Evolutionary conservation across 2,329 filamentous ascomycete species (phyloP), one percentile per base, ranked within the genome.

Genomic region (Samsoniella hepiali): DNA sequence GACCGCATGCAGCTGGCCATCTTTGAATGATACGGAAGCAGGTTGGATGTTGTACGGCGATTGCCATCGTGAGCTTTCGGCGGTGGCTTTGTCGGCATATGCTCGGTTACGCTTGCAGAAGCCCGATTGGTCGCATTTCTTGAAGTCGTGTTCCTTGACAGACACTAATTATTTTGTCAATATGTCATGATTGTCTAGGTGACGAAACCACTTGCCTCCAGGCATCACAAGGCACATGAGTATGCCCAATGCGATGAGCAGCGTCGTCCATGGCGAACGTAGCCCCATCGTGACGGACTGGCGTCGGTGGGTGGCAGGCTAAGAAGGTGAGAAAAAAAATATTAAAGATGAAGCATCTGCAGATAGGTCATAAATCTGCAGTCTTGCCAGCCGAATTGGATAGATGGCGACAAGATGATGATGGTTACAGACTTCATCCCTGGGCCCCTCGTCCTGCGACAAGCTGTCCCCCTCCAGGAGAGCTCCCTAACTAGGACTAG

Each of bases 71-170:
- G 85, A 82, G 65, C 86, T 87, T 63, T 86, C 78, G 49, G 85
- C 79, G 53, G 85, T 78, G 66, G 88, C 92, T 67, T 85, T 81
- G 77, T 98, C 93, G 73, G 95, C 95, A 74, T 91, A 93, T 45
- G 86, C 90, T 74, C 95, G 88, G 78, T 98, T 98, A 68, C 95
- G 91, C 75, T 93, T 95, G 79, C 95, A 99, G 81, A 99, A 99
- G 71, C 95, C 95, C 5, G 94, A 95, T 75, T 99, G 94, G 69
- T 90, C 81, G 80, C 95, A 99, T 71, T 90, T 97, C 75, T 98
- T 99, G 84, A 98, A 99, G 76, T 96, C 93, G 71, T 97, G 88
- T 74, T 97, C 90, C 79, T 99, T 99, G 59, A 99, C 95, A 71
- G 86, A 83, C 68, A 85, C 93, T 96, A 69, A 11, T 0, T 13